A percentile compares a stretch with the other conserved stretches of the same genome.
Evolutionary conservation across 192 early-diverging fungal species (phyloP).

Genomic region (Geosiphon pyriformis): DNA sequence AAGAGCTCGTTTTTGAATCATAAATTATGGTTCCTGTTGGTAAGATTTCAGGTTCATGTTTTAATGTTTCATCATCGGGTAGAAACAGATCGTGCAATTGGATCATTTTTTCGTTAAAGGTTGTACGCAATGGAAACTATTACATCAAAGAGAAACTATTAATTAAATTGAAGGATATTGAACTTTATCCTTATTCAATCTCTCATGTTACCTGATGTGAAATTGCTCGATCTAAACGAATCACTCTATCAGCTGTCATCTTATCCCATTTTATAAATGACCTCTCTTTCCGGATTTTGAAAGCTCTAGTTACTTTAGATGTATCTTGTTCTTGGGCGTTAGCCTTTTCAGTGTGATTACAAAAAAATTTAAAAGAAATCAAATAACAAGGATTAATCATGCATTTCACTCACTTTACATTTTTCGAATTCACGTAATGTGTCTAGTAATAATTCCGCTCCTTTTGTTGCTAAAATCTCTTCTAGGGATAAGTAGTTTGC

Average conservation of each 20-base stretch:
- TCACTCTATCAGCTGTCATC: conserved; percentile 58
- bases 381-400: too few relatives aligned
- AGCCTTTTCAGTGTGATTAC: conserved; percentile 23
- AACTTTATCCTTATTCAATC: too few relatives aligned
- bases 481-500: conserved; percentile 33
- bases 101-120: conserved; percentile 37
- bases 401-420: conserved; percentile 46
- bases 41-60: background rate
- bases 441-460: conserved; percentile 55
- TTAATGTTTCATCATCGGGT: conserved; percentile 4
- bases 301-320: conserved; percentile 57
- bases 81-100: conserved; percentile 38
- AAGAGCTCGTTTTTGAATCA: conserved; percentile 19
- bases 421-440: conserved; percentile 57
- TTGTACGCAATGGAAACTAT: conserved; percentile 51
- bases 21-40: conserved; percentile 41
- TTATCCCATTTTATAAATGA: conserved; percentile 53
- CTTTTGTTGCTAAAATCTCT: conserved; percentile 45
- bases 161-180: conserved; percentile 6
- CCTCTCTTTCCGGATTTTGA: conserved; percentile 57
- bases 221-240: conserved; percentile 65
- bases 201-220: conserved; percentile 58
- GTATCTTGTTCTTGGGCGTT: conserved; percentile 61
- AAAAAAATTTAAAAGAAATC: background rate
- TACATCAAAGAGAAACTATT: conserved; percentile 14